Evolutionary conservation across 805 yeast species (phyloP), one percentile per base, ranked within the genome.

Genomic region (Wickerhamiella spandovensis): DNA sequence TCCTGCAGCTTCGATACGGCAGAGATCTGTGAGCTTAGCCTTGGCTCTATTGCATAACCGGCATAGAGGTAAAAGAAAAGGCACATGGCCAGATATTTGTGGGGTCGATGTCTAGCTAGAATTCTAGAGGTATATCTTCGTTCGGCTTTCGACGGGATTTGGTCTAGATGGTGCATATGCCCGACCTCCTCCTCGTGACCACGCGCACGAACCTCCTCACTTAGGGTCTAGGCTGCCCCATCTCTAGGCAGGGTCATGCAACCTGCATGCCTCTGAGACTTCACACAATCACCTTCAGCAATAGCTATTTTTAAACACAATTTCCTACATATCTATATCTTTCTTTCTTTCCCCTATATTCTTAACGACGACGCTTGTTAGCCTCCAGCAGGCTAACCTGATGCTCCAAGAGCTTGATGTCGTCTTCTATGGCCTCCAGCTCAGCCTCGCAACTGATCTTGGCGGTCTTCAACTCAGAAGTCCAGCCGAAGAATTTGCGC

Each of bases 401-500:
- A 8, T 20, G 43, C 22, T 35, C 28, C 18, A 35, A 15, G 9
- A 2, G n/a, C 28, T 35, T n/a, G 13, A 35, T 17, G 20, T 21
- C 28, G 28, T 32, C 7, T 15, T 45, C 32, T 21, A 35, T 13
- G 9, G 20, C 5, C 13, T 45, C 30, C 12, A 56, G 50, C 21
- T 51, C 52, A 10, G 48, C 43, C 42, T 44, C 52, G 6, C 54
- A 49, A 39, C 6, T 69, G 86, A 77, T 64, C 80, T 77, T 73
- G 86, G 79, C 67, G 81, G 92, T 60, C 80, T 82, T 56, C 61
- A 88, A 84, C 66, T 86, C 87, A 56, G 82, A 79, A 65, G 82
- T 88, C 95, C 95, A 88, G 69, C 84, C 90, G 71, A 87, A 82
- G 63, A 88, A 87, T 67, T 94, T 77, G 61, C 82, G 89, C 66